Conservation (phyloP, 1,284 basidiomycete species). For the Cryptococcus deneoformans region DNA sequence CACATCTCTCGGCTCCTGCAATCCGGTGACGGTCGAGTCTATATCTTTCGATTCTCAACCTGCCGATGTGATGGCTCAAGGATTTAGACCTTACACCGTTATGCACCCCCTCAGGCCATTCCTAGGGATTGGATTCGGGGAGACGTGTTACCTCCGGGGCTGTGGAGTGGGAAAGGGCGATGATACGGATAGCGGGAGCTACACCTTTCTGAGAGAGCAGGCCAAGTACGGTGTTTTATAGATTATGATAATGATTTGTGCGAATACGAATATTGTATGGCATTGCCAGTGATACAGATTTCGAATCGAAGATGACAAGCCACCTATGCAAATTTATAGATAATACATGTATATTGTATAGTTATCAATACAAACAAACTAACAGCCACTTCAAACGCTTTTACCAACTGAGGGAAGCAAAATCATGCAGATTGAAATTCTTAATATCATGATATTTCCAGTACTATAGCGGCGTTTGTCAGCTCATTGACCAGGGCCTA, state of each 20-base stretch:
- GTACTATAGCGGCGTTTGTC: slow-evolving; percentile 7
- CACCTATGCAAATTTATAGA: too few species aligned
- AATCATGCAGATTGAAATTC: slow-evolving; percentile 18
- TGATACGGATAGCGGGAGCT: slow-evolving; percentile 38
- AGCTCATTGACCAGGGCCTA: not conserved
- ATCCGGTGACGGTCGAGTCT: slow-evolving; percentile 14
- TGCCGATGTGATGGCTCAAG: slow-evolving; percentile 1
- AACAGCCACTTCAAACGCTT: too few species aligned
- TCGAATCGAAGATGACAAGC: too few species aligned
- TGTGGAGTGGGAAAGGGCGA: slow-evolving; percentile 30
- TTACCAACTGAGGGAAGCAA: slow-evolving; percentile 13
- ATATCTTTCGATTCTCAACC: slow-evolving; percentile 16
- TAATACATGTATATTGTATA: too few species aligned
- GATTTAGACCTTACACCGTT: slow-evolving; percentile 25
- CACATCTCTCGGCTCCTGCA: slow-evolving; percentile 10
- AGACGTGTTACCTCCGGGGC: slow-evolving; percentile 22
- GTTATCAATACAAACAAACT: too few species aligned
- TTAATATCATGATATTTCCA: slow-evolving; percentile 13
- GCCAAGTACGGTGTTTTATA: slow-evolving; percentile 6
- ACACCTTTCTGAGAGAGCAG: slow-evolving; percentile 27
- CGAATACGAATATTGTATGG: not conserved
- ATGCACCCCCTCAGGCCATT: slow-evolving; percentile 35
- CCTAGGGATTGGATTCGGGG: slow-evolving; percentile 28
- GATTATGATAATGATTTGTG: not conserved
- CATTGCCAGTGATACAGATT: too few species aligned